phyloP scores from a whole-genome alignment of 192 early-diverging fungal genomes.

The Coemansia sp. region DNA sequence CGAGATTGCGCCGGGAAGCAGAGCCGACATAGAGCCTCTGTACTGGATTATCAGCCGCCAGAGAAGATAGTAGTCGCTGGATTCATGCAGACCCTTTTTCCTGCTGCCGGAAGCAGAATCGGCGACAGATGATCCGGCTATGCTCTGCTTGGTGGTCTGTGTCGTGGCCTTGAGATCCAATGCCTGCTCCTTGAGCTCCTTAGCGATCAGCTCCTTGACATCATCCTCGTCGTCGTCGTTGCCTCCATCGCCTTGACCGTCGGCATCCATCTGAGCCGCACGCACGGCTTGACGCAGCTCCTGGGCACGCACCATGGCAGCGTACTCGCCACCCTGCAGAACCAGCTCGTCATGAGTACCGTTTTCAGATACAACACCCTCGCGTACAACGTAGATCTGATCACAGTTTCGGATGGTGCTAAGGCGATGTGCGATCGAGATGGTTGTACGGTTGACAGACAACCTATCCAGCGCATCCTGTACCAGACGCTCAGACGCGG shows the following conservation, averaged over 20 bases:
- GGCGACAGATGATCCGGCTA: slow-evolving; percentile 8
- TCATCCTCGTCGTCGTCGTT: slow-evolving; percentile 22
- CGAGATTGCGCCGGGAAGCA: slow-evolving; percentile 33
- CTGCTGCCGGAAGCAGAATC: background rate
- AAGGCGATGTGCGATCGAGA: slow-evolving; percentile 89
- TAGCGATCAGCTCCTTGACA: slow-evolving; percentile 38
- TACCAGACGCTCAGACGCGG: slow-evolving; percentile 74
- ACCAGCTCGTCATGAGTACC: slow-evolving; percentile 83
- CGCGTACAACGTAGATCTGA: slow-evolving; percentile 80
- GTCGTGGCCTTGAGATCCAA: slow-evolving; percentile 37
- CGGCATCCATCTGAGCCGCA: slow-evolving; percentile 4
- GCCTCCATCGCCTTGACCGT: background rate
- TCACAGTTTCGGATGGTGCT: slow-evolving; percentile 90
- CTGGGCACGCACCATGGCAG: slow-evolving; percentile 66
- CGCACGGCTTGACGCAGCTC: slow-evolving; percentile 74
- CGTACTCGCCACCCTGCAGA: slow-evolving; percentile 56
- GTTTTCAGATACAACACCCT: slow-evolving; percentile 68
- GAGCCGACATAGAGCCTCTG: slow-evolving; percentile 28
- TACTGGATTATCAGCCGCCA: slow-evolving; percentile 21
- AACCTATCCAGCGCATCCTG: slow-evolving; percentile 81
- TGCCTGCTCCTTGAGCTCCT: slow-evolving; percentile 46
- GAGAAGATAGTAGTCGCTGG: slow-evolving; percentile 34
- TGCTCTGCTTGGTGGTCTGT: slow-evolving; percentile 3
- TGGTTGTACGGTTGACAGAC: slow-evolving; percentile 75
- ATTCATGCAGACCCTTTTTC: slow-evolving; percentile 18